Evolutionary conservation across 2,329 filamentous ascomycete genomes (phyloP).

Genomic region (Ustulina deusta): DNA sequence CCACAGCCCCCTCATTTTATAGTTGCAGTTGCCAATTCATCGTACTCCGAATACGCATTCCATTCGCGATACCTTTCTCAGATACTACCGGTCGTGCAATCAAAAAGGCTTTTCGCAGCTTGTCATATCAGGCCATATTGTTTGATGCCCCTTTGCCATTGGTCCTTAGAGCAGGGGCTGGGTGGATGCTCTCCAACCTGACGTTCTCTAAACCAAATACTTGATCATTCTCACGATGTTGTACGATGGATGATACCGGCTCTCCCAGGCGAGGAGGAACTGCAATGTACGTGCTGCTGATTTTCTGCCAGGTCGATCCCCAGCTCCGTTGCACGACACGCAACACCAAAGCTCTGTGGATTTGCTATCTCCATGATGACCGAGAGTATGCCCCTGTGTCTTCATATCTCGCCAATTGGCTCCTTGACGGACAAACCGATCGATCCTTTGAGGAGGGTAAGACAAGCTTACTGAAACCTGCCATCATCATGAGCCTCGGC

Average conservation of each 20-base stretch:
- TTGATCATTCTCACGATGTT: slow-evolving; percentile 41
- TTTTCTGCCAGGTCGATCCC: slow-evolving; percentile 26
- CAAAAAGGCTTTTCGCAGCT: slow-evolving; percentile 35
- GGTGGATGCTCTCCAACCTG: slow-evolving; percentile 36
- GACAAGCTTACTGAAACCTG: slow-evolving; percentile 37
- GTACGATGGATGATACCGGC: slow-evolving; percentile 42
- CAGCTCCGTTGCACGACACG: slow-evolving; percentile 41
- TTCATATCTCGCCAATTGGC: slow-evolving; percentile 33
- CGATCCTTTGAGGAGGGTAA: slow-evolving; percentile 28
- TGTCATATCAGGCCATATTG: slow-evolving; percentile 38
- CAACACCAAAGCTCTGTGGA: slow-evolving; percentile 19
- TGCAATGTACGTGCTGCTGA: slow-evolving; percentile 36
- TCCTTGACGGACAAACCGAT: slow-evolving; percentile 17
- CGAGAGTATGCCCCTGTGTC: slow-evolving; percentile 14
- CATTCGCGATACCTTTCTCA: slow-evolving; percentile 26
- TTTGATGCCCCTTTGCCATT: slow-evolving; percentile 40
- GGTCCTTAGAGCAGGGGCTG: slow-evolving; percentile 39
- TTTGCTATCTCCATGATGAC: slow-evolving; percentile 15
- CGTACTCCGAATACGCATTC: slow-evolving; percentile 11
- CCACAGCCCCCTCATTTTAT: slow-evolving; percentile 33
- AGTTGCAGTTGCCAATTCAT: slow-evolving; percentile 25
- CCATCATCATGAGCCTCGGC: slow-evolving; percentile 29
- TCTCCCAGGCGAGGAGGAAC: slow-evolving; percentile 28
- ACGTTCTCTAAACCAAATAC: slow-evolving; percentile 37
- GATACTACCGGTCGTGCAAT: slow-evolving; percentile 33